A percentile compares a stretch with the other conserved stretches of the same genome.
These are phyloP conservation scores for Mitosporidium daphniae DNA, from an alignment of 371 early-diverging fungal genomes.

Conservation along the genomic window DNA sequence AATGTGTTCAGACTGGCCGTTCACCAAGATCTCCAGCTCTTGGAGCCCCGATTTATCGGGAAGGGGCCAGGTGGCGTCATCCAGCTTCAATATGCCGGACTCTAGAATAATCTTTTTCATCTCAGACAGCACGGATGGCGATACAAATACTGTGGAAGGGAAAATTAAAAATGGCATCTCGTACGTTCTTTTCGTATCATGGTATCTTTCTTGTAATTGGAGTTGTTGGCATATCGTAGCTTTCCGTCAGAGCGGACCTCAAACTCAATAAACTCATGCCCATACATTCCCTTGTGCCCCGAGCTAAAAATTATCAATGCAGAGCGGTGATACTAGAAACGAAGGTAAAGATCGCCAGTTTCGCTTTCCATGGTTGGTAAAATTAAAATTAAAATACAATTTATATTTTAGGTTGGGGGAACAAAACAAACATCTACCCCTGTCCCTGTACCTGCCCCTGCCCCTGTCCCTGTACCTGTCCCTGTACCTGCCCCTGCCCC, in stretches of 20 bases:
- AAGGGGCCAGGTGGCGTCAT: slow-evolving; percentile 57
- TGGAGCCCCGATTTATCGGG: slow-evolving; percentile 55
- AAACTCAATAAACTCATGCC: slow-evolving; percentile 88
- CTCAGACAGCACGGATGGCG: slow-evolving; percentile 33
- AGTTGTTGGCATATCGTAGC: slow-evolving; percentile 76
- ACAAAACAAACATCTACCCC: too few species aligned
- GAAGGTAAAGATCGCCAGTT: too few species aligned
- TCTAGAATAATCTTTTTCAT: slow-evolving; percentile 46
- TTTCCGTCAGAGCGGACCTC: slow-evolving; percentile 53
- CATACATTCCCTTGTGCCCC: slow-evolving; percentile 63
- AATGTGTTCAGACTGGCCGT: slow-evolving; percentile 33
- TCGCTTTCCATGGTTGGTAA: too few species aligned
- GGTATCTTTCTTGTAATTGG: slow-evolving; percentile 75
- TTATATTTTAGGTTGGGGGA: too few species aligned
- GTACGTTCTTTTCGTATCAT: slow-evolving; percentile 63
- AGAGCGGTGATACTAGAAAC: too few species aligned
- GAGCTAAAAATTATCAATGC: too few species aligned
- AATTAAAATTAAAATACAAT: too few species aligned
- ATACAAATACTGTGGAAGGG: slow-evolving; percentile 20
- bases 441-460: too few species aligned
- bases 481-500: too few species aligned
- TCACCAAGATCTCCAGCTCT: slow-evolving; percentile 56
- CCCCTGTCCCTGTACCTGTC: too few species aligned
- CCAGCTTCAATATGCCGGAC: slow-evolving; percentile 53
- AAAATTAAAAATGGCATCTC: slow-evolving; percentile 1